A percentile compares a stretch with the other conserved stretches of the same genome.
Conservation (phyloP, 805 yeast species). For the Zygosaccharomyces gambellarensis region DNA sequence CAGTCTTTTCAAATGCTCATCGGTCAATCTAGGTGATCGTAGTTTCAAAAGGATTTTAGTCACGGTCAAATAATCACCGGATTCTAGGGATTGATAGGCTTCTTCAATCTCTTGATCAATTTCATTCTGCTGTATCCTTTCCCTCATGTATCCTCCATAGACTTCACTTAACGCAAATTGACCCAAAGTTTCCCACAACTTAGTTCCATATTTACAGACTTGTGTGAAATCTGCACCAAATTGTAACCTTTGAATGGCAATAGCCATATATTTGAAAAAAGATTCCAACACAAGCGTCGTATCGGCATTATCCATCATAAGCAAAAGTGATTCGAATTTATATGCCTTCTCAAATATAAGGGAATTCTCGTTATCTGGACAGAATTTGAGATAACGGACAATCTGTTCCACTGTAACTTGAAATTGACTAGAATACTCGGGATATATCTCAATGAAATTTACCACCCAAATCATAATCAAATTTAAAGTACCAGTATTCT, state of each 20-base stretch:
- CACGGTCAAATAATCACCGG: slow-evolving; percentile 36
- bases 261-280: slow-evolving; percentile 49
- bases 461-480: slow-evolving; percentile 71
- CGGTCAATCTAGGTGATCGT: slow-evolving; percentile 33
- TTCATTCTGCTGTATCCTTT: background rate
- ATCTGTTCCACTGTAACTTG: slow-evolving; percentile 61
- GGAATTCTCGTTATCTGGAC: slow-evolving; percentile 28
- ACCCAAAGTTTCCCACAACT: slow-evolving; percentile 24
- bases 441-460: slow-evolving; percentile 63
- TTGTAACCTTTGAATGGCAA: slow-evolving; percentile 44
- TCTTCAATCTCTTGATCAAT: slow-evolving; percentile 12
- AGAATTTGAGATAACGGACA: slow-evolving; percentile 45
- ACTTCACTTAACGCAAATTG: slow-evolving; percentile 14
- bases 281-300: slow-evolving; percentile 48
- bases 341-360: slow-evolving; percentile 49
- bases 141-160: slow-evolving; percentile 10
- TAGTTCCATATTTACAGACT: slow-evolving; percentile 12
- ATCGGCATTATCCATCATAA: slow-evolving; percentile 48
- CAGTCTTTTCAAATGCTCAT: slow-evolving; percentile 38
- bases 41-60: slow-evolving; percentile 39
- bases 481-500: slow-evolving; percentile 67
- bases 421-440: slow-evolving; percentile 48
- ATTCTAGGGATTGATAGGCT: slow-evolving; percentile 5
- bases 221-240: slow-evolving; percentile 24
- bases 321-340: slow-evolving; percentile 57